Base-by-base conservation (phyloP, 768 basidiomycete genomes). In the Termitomyces sp. region DNA sequence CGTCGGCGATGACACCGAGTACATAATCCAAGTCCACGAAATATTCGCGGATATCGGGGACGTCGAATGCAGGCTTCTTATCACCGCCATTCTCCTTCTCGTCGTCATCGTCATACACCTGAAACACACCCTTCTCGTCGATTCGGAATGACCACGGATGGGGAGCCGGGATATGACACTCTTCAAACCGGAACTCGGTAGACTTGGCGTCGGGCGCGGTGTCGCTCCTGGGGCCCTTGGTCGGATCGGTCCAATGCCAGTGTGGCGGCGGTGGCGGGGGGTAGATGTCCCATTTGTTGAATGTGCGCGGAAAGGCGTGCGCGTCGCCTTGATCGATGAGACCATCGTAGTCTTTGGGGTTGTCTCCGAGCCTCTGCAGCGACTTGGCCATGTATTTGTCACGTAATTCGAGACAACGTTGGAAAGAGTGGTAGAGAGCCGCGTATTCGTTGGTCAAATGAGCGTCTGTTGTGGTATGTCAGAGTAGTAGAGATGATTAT, bases 11-110 rank as follows among this genome's bases (percentile, higher is more conserved):
- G 61, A 98, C 93, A 4, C 81, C 77, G 1, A 98, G 81, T 14
- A 98, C 80, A 68, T 87, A 93, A 68, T 99, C 96, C 6, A 99
- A 83, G 69, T 99, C 97, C 54, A 94, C 79, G 69, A 97, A 99
- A 69, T 98, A 99, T 69, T 99, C 97, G 60, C 90, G 81, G 51
- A 98, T 88, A 47, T 80, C 86, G 2, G 94, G 94, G 7, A 96
- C 80, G 57, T 86, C 80, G 67, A 88, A 94, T 0, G 84, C 72
- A 0, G 93, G 92, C 52, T 73, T 73, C 49, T 73, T 76, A 20
- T 73, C 63, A 59, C 67, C 61, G 13, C 63, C 67, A 68, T 51
- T 51, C 30, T 30, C 30, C 6, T 30, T 6, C 6, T 36, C n/a
- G 6, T 10, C 22, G 16, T 60, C 61, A 35, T 72, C 64, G 30